These are phyloP conservation scores for Adansonia digitata DNA, from an alignment of 345 rosid genomes.

Conservation along the genomic window DNA sequence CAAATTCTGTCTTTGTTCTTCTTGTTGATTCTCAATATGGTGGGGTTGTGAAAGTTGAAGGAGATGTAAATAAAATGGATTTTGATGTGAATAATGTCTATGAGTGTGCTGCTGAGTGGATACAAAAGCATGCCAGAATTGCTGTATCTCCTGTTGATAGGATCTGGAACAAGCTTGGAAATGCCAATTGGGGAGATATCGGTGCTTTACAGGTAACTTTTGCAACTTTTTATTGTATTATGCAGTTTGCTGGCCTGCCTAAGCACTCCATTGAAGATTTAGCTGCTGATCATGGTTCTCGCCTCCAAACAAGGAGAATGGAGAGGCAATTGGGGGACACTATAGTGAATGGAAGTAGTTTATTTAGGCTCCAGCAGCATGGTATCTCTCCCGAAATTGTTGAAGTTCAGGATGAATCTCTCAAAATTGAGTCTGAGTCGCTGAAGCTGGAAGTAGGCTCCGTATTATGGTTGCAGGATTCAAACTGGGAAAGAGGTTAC, in stretches of 20 bases:
- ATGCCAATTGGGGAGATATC: constrained; percentile 95
- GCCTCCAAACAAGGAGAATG: constrained; percentile 76
- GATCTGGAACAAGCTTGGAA: constrained; percentile 68
- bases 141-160: neutral
- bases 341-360: constrained; percentile 42
- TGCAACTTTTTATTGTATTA: constrained; percentile 79
- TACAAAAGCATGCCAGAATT: neutral
- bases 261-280: constrained; percentile 87
- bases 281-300: constrained; percentile 91
- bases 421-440: constrained; percentile 38
- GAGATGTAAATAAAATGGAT: constrained; percentile 57
- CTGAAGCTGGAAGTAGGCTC: constrained; percentile 80
- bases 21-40: constrained; percentile 87
- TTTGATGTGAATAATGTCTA: constrained; percentile 3
- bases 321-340: constrained; percentile 81
- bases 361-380: constrained; percentile 46
- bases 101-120: constrained; percentile 3
- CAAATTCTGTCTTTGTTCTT: constrained; percentile 62
- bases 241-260: constrained; percentile 80
- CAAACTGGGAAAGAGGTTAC: constrained; percentile 73
- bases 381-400: constrained; percentile 84
- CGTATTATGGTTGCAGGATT: constrained; percentile 75
- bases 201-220: constrained; percentile 92
- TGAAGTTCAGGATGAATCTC: constrained; percentile 75
- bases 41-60: constrained; percentile 86